Evolutionary conservation across 371 early-diverging fungal genomes (phyloP).

Genomic region (Rhizopus delemar): DNA sequence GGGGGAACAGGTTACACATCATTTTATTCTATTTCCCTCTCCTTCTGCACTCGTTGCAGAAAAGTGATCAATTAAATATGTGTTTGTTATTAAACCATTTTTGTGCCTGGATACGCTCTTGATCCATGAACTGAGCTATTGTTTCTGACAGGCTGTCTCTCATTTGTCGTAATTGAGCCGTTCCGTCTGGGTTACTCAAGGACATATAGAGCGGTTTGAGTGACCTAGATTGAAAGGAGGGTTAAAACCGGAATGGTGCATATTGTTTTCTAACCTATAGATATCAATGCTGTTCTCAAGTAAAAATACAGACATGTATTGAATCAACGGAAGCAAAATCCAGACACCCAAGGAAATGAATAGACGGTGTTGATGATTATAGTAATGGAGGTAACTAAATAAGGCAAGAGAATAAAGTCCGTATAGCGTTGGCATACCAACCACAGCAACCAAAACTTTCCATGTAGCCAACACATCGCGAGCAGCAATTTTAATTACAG

Average conservation of each 20-base stretch:
- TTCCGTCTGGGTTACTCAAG: constrained; percentile 24
- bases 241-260: background rate
- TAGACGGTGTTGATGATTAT: constrained; percentile 20
- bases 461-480: constrained; percentile 88
- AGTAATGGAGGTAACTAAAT: constrained; percentile 21
- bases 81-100: constrained; percentile 10
- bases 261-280: constrained; percentile 33
- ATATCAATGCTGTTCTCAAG: constrained; percentile 67
- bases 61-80: constrained; percentile 2
- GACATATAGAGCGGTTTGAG: constrained; percentile 27
- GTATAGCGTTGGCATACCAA: constrained; percentile 64
- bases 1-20: background rate
- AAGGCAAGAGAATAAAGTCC: constrained; percentile 53
- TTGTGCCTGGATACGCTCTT: constrained; percentile 25
- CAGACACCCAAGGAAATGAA: constrained; percentile 26
- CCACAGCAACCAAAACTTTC: constrained; percentile 74
- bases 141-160: constrained; percentile 30
- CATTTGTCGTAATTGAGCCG: constrained; percentile 23
- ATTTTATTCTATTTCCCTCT: constrained; percentile 4
- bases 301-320: constrained; percentile 53
- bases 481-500: constrained; percentile 82
- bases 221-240: constrained; percentile 6
- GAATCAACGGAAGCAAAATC: constrained; percentile 52
- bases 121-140: constrained; percentile 35
- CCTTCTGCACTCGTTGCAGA: no score